Percentiles rank a stretch among this genome's conserved stretches.
Conservation (phyloP, 2,329 filamentous ascomycete genomes). For the Cytospora schulzeri region DNA sequence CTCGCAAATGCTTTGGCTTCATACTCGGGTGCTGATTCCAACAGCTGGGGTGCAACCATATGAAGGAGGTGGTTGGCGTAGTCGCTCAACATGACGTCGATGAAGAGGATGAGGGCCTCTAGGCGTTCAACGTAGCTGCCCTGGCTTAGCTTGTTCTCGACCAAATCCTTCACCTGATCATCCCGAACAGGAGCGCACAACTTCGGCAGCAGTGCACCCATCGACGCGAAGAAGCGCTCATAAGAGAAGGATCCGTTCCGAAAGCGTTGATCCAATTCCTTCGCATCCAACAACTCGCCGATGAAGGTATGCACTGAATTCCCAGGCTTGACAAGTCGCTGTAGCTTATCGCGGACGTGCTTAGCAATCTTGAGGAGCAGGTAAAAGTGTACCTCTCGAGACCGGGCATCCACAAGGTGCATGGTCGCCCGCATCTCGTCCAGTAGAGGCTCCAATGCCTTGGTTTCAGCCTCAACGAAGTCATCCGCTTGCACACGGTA, state of each 20-base stretch:
- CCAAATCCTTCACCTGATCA: conserved; percentile 69
- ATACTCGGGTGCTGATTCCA: conserved; percentile 71
- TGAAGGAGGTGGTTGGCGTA: conserved; percentile 81
- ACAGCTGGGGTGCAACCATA: conserved; percentile 69
- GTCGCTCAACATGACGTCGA: conserved; percentile 77
- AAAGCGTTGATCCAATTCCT: conserved; percentile 71
- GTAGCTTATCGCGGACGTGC: conserved; percentile 71
- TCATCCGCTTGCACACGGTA: conserved; percentile 69
- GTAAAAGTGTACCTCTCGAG: conserved; percentile 64
- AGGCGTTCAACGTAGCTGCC: conserved; percentile 74
- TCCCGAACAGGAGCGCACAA: conserved; percentile 83
- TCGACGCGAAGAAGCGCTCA: conserved; percentile 76
- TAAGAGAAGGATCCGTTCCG: conserved; percentile 75
- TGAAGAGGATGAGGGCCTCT: conserved; percentile 73
- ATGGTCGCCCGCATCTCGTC: conserved; percentile 65
- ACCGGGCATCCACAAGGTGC: conserved; percentile 51
- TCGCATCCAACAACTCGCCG: conserved; percentile 72
- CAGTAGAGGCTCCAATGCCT: conserved; percentile 52
- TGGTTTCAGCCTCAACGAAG: conserved; percentile 58
- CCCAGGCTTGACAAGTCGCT: conserved; percentile 69
- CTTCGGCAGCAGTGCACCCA: conserved; percentile 74
- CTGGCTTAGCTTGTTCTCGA: conserved; percentile 60
- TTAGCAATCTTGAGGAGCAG: conserved; percentile 73
- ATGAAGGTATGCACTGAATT: conserved; percentile 76
- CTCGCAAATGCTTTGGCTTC: conserved; percentile 73